Evolutionary conservation across 768 basidiomycete species (phyloP).

Genomic region (Arthromyces matolae): DNA sequence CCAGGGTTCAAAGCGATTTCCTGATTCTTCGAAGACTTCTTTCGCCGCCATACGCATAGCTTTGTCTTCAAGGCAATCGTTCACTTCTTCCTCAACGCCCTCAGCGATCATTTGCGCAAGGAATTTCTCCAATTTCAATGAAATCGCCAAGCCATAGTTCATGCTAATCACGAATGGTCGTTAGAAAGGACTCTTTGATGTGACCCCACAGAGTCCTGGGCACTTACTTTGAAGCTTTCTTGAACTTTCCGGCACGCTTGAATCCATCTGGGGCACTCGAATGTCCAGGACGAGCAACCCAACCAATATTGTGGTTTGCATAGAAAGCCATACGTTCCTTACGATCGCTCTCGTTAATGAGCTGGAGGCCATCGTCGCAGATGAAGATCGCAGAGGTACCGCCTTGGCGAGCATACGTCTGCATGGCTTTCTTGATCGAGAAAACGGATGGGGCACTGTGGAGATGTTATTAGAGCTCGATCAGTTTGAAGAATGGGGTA

Average conservation of each 20-base stretch:
- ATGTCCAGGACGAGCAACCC: slow-evolving; percentile 78
- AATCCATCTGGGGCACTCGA: slow-evolving; percentile 72
- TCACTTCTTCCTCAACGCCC: slow-evolving; percentile 36
- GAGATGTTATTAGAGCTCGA: slow-evolving; percentile 4
- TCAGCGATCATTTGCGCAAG: slow-evolving; percentile 43
- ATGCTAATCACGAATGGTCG: background rate
- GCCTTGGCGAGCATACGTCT: slow-evolving; percentile 83
- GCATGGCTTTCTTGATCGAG: slow-evolving; percentile 80
- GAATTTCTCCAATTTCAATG: slow-evolving; percentile 56
- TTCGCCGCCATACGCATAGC: slow-evolving; percentile 73
- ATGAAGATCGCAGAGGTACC: slow-evolving; percentile 75
- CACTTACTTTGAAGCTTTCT: slow-evolving; percentile 64
- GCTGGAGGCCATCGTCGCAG: slow-evolving; percentile 81
- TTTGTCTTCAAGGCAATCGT: slow-evolving; percentile 63
- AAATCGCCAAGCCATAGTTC: too few species aligned
- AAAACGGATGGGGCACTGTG: slow-evolving; percentile 66
- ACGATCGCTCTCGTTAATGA: slow-evolving; percentile 59
- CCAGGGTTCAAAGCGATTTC: slow-evolving; percentile 59
- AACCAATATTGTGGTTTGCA: slow-evolving; percentile 71
- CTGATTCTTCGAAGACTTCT: slow-evolving; percentile 62
- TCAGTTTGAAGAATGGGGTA: slow-evolving; percentile 4
- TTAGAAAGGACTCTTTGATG: background rate
- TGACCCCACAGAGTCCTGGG: background rate
- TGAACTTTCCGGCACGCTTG: slow-evolving; percentile 90
- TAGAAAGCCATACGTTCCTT: slow-evolving; percentile 71